Conservation (phyloP, 805 yeast species). For the Schwanniomyces pseudopolymorphus region DNA sequence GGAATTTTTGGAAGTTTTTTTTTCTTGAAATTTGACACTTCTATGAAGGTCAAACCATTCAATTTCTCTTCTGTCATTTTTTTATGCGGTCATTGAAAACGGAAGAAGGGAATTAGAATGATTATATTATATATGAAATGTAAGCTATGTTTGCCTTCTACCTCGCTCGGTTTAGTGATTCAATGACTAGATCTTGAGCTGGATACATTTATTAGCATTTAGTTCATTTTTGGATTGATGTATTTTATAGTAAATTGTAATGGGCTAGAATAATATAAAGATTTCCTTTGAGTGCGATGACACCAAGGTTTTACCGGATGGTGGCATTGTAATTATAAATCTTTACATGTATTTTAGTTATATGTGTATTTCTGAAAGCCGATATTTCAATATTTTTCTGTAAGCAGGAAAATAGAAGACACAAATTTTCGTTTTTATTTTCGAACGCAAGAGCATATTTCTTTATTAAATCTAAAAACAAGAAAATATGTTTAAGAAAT, state of each 20-base stretch:
- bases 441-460: neutral
- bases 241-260: conserved; percentile 19
- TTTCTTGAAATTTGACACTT: conserved; percentile 18
- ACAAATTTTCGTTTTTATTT: neutral
- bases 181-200: conserved; percentile 43
- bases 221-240: neutral
- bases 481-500: conserved; percentile 52
- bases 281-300: conserved; percentile 48
- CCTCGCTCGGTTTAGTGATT: conserved; percentile 45
- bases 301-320: conserved; percentile 39
- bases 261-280: conserved; percentile 38
- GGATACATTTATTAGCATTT: conserved; percentile 25
- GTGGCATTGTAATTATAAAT: conserved; percentile 48
- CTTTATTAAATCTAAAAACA: neutral
- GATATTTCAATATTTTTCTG: neutral
- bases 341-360: conserved; percentile 28
- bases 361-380: neutral
- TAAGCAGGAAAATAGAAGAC: neutral
- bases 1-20: conserved; percentile 71
- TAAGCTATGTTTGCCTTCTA: conserved; percentile 32
- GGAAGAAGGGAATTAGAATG: conserved; percentile 3
- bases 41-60: conserved; percentile 27
- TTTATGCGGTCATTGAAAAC: conserved; percentile 22
- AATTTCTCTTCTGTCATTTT: conserved; percentile 15
- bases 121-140: neutral